Conservation (phyloP, 805 yeast genomes). For the Wickerhamiella galacta region DNA sequence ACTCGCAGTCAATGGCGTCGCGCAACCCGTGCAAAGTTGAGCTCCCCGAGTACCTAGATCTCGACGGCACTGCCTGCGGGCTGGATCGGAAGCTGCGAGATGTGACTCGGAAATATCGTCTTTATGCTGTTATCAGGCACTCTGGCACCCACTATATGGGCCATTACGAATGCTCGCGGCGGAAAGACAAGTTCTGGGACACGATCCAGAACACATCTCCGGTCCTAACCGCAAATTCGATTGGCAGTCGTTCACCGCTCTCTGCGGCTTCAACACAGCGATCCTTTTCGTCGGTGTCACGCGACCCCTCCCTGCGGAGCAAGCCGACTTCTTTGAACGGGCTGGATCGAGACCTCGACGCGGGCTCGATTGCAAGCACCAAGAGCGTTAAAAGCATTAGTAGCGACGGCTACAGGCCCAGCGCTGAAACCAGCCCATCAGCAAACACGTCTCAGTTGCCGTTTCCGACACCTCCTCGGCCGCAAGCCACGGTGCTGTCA, state of each 20-base stretch:
- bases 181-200: conserved; percentile 29
- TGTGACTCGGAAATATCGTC: conserved; percentile 30
- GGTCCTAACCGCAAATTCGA: neutral
- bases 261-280: neutral
- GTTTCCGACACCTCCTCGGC: conserved; percentile 3
- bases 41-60: conserved; percentile 41
- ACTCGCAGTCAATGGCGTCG: conserved; percentile 40
- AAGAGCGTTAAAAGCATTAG: too few species aligned
- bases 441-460: conserved; percentile 1
- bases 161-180: conserved; percentile 77
- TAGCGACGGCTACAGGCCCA: too few species aligned
- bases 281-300: neutral
- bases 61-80: conserved; percentile 14
- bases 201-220: neutral
- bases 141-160: conserved; percentile 80
- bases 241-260: neutral
- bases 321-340: neutral
- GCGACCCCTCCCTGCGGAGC: neutral
- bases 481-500: conserved; percentile 1
- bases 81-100: too few species aligned
- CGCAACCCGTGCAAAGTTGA: conserved; percentile 61
- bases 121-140: conserved; percentile 66
- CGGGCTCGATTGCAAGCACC: too few species aligned
- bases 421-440: too few species aligned
- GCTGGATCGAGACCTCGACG: neutral